Evolutionary conservation across 768 basidiomycete species (phyloP).

Genomic region (Mycena rebaudengoi): DNA sequence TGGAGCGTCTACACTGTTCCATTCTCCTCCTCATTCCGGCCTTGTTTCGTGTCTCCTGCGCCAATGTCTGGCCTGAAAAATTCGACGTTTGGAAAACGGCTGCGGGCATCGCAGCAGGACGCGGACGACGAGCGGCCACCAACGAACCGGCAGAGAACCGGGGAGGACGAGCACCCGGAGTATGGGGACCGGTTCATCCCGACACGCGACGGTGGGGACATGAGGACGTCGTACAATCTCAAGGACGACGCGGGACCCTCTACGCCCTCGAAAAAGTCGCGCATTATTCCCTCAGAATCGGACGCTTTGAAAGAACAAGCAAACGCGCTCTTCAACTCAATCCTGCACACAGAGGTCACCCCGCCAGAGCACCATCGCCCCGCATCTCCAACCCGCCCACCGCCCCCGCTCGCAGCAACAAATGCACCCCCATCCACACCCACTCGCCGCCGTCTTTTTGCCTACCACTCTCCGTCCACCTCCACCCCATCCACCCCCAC

Average conservation of each 20-base stretch:
- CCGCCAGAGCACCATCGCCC: constrained; percentile 71
- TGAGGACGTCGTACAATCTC: constrained; percentile 74
- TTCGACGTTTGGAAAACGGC: constrained; percentile 84
- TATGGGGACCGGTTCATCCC: constrained; percentile 79
- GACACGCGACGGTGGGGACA: constrained; percentile 66
- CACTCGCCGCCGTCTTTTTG: constrained; percentile 69
- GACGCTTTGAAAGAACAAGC: constrained; percentile 92
- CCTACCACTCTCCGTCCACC: constrained; percentile 69
- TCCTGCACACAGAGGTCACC: constrained; percentile 81
- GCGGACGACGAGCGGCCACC: constrained; percentile 62
- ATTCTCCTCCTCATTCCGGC: background rate
- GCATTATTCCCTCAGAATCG: constrained; percentile 72
- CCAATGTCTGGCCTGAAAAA: constrained; percentile 82
- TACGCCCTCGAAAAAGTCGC: constrained; percentile 65
- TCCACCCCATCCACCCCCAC: constrained; percentile 59
- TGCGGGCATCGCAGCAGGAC: constrained; percentile 76
- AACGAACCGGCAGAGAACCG: constrained; percentile 59
- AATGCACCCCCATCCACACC: constrained; percentile 57
- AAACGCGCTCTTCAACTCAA: constrained; percentile 80
- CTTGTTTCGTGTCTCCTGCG: background rate
- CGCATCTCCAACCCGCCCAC: constrained; percentile 65
- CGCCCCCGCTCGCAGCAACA: constrained; percentile 49
- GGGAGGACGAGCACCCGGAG: constrained; percentile 50
- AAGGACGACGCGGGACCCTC: constrained; percentile 65
- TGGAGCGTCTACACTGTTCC: background rate